Evolutionary conservation across 495 filamentous ascomycete genomes (phyloP), one percentile per base, ranked within the genome.

Genomic region (Cladorrhinum samala): DNA sequence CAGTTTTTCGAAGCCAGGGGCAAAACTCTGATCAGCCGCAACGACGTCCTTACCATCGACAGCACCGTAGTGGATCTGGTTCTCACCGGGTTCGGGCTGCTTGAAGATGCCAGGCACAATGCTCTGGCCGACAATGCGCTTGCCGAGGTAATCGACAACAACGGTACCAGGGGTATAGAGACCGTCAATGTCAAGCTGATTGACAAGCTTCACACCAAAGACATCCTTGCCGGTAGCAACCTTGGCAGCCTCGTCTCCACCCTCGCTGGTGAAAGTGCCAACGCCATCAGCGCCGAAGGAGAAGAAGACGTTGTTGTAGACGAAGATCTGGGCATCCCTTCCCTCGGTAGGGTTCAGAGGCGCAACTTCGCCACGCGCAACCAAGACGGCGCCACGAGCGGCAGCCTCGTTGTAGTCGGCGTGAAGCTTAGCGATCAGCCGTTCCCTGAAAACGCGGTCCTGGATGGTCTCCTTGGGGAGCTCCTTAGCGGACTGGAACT

Each of bases 71-170:
- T 97, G 92, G 58, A 99, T 96, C 71, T 96, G 94, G 69, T 93
- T 89, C 79, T 96, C 92, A 43, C 91, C 94, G 17, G 91, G 89
- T 61, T 96, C 94, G 19, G 92, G 84, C 72, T 96, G 94, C 72
- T 95, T 95, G 82, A 99, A 99, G 64, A 99, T 99, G 45, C 94
- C 94, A 4, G 94, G 94, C 6, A 99, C 94, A 55, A 99, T 96
- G 63, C 89, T 96, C 75, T 99, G 94, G 30, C 90, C 94, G 38
- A 99, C 93, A 55, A 99, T 86, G 52, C 94, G 89, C 76, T 93
- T 96, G 45, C 94, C 94, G 21, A 97, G 79, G 65, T 97, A 99
- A 70, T 99, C 94, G 1, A 97, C 88, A 9, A 97, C 90, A 16
- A 96, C 88, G 17, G 94, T 99, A 38, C 92, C 94, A 0, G 94